Base-by-base conservation (phyloP, 805 yeast genomes). In the Cyberlindnera galapagoensis region DNA sequence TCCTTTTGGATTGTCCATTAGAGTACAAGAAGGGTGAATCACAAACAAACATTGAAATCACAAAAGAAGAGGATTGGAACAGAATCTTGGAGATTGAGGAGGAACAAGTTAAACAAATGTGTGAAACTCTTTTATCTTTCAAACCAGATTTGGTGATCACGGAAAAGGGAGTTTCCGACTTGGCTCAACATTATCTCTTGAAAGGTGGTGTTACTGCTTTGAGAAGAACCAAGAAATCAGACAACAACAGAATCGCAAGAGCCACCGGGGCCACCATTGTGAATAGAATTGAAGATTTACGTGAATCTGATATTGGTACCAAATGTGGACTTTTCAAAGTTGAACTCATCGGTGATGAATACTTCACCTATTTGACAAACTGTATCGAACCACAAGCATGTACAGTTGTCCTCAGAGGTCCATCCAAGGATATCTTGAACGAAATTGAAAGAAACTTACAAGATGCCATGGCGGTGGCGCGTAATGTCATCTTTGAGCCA, bases 21-120 rank as follows among this genome's bases (percentile, higher is more conserved):
- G 99, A 92, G 63, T 92, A 92, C 66, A 92, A 92, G 67, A 92
- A 92, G 71, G 99, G 98, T 44, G 99, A 92, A 65, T 87, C 97
- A 3, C 98, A 92, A 61, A 92, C 97, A 33, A 90, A 92, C 62
- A 85, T 92, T 47, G 99, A 92, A 65, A 88, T 92, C 59, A 81
- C 95, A 26, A 86, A 86, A 52, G 97, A 90, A 60, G 83, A 78
- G 42, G 98, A 92, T 63, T 92, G 97, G 97, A 80, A 80, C 57
- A 76, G 97, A 60, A 76, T 92, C 42, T 67, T 92, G 51, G 87
- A 90, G 64, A 90, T 92, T 54, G 99, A 92, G 64, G 99, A 92
- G 65, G 98, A 92, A 60, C 99, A 92, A 64, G 88, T 92, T 42
- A 81, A 81, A 53, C 51, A 71, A 34, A 65, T 90, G 68, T 88